phyloP scores from a whole-genome alignment of 352 stramenopile species.

The Globisporangium heterothallicum region DNA sequence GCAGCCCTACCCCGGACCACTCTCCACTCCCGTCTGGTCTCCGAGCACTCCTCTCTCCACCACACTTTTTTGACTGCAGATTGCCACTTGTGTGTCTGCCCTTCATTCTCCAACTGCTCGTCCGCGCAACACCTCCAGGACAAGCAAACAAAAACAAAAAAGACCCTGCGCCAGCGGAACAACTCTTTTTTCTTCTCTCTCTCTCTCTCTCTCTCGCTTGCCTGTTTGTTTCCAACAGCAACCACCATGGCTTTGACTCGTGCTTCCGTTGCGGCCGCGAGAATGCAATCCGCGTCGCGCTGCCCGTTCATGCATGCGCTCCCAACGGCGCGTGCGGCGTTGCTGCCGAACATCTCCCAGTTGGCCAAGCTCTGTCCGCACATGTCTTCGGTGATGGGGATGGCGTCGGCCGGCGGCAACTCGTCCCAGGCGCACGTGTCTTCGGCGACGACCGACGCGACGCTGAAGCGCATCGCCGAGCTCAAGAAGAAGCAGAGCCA shows the following conservation, averaged over 20 bases:
- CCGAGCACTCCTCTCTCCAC: conserved; percentile 1
- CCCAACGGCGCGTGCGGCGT: conserved; percentile 56
- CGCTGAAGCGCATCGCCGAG: conserved; percentile 62
- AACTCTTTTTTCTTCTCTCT: too few relatives aligned
- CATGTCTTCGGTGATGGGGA: conserved; percentile 79
- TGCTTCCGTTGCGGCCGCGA: conserved; percentile 56
- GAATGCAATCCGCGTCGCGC: conserved; percentile 66
- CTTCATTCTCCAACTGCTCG: conserved; percentile 39
- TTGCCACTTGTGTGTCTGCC: not conserved
- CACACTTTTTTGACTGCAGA: conserved; percentile 2
- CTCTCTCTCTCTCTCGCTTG: conserved; percentile 1
- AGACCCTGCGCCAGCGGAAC: too few relatives aligned
- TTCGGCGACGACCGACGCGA: conserved; percentile 50
- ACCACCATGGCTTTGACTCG: conserved; percentile 57
- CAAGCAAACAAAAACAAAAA: conserved; percentile 8
- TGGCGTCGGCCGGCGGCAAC: conserved; percentile 33
- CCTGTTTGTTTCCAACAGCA: conserved; percentile 3
- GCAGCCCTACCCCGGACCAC: not conserved
- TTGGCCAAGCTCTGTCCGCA: conserved; percentile 82
- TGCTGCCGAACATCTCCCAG: conserved; percentile 84
- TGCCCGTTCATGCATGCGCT: conserved; percentile 85
- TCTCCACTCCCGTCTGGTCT: conserved; percentile 3
- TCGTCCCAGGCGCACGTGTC: conserved; percentile 60
- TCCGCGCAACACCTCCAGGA: not conserved
- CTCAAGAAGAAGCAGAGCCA: conserved; percentile 59